phyloP scores from a whole-genome alignment of 805 yeast genomes.

The Kodamaea lidongshanica region DNA sequence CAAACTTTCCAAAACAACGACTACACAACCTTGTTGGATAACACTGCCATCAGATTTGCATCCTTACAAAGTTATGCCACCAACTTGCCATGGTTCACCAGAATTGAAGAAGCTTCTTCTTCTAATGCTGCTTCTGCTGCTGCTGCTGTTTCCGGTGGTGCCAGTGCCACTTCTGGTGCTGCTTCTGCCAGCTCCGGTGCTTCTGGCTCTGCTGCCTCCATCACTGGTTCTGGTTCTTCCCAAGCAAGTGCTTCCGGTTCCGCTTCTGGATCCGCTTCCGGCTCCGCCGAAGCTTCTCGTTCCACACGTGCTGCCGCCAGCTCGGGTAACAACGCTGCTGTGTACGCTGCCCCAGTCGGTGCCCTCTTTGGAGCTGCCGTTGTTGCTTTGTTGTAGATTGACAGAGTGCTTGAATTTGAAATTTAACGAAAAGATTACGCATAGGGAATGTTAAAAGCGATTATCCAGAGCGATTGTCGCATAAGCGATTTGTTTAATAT shows the following conservation, averaged over 20 bases:
- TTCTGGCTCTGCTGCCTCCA: slow-evolving; percentile 8
- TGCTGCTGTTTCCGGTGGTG: slow-evolving; percentile 4
- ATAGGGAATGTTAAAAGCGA: no score
- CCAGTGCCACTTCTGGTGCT: slow-evolving; percentile 1
- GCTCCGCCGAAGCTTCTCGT: slow-evolving; percentile 12
- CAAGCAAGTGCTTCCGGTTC: slow-evolving; percentile 8
- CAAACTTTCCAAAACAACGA: slow-evolving; percentile 39
- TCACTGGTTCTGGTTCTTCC: slow-evolving; percentile 7
- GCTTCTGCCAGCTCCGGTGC: slow-evolving; percentile 6
- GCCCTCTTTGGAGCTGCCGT: slow-evolving; percentile 31
- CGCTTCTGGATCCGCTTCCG: slow-evolving; percentile 11
- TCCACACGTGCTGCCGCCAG: slow-evolving; percentile 13
- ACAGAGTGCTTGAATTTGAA: no score
- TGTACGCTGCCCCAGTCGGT: slow-evolving; percentile 23
- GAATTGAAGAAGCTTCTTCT: slow-evolving; percentile 12
- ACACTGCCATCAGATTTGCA: slow-evolving; percentile 18
- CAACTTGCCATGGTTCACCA: slow-evolving; percentile 33
- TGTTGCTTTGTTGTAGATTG: slow-evolving; percentile 26
- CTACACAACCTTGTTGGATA: slow-evolving; percentile 36
- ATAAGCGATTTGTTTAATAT: no score
- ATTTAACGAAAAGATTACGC: no score
- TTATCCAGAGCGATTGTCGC: no score
- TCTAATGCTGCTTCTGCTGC: slow-evolving; percentile 8
- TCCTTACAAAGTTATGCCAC: slow-evolving; percentile 28
- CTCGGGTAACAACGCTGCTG: slow-evolving; percentile 11